A percentile compares a stretch with the other conserved stretches of the same genome.
phyloP scores from a whole-genome alignment of 2,329 filamentous ascomycete genomes.

The Penicillium oxalicum region DNA sequence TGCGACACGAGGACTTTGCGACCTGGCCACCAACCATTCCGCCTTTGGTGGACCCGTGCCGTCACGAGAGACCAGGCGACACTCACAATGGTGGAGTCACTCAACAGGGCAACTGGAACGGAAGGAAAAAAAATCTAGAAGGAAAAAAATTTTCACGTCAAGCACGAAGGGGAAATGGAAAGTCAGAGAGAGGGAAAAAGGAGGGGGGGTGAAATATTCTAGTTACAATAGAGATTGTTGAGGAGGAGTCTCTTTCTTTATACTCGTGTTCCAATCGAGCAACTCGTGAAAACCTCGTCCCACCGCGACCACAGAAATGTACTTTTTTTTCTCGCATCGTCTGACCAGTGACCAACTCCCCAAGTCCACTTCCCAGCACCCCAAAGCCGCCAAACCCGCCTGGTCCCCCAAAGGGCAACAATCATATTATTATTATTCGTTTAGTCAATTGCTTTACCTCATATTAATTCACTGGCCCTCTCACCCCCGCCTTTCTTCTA shows the following conservation, averaged over 20 bases:
- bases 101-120: conserved; percentile 7
- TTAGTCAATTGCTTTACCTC: conserved; percentile 42
- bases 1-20: conserved; percentile 8
- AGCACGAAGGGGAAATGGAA: too few species aligned
- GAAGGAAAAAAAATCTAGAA: conserved; percentile 4
- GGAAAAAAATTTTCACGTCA: not conserved
- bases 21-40: conserved; percentile 7
- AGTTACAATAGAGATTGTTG: too few species aligned
- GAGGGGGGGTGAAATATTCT: too few species aligned
- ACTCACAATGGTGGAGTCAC: conserved; percentile 8
- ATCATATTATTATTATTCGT: conserved; percentile 23
- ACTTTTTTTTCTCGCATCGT: not conserved
- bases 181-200: too few species aligned
- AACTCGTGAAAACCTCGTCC: too few species aligned
- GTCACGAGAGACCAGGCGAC: conserved; percentile 7
- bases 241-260: too few species aligned
- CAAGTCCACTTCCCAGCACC: too few species aligned
- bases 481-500: conserved; percentile 13
- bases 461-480: conserved; percentile 24
- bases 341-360: conserved; percentile 1
- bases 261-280: not conserved
- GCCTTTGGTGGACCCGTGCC: conserved; percentile 14
- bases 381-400: conserved; percentile 13
- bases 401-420: conserved; percentile 10
- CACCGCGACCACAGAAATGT: not conserved